These are phyloP conservation scores for Naegleria fowleri DNA, from an alignment of 208 protist species.

Conservation along the genomic window DNA sequence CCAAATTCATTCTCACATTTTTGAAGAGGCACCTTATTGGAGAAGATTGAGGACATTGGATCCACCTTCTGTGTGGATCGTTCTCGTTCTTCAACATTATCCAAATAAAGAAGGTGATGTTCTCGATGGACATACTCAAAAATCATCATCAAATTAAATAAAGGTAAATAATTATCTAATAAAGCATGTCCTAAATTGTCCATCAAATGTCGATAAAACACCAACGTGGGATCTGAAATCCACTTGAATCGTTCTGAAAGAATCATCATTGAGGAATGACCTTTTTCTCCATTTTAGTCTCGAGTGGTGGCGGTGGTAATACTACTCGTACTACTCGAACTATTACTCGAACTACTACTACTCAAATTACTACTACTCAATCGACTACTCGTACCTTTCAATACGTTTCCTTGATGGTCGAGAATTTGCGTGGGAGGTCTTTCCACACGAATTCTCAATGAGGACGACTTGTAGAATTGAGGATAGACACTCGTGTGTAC, in stretches of 20 bases:
- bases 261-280: neutral
- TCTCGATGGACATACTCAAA: neutral
- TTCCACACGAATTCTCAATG: neutral
- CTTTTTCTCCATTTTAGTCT: neutral
- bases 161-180: neutral
- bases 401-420: too few relatives aligned
- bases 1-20: neutral
- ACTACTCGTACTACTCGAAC: too few relatives aligned
- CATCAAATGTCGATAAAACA: neutral
- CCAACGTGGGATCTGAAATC: neutral
- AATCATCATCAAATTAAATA: neutral
- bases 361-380: too few relatives aligned
- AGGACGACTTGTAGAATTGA: too few relatives aligned
- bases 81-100: neutral
- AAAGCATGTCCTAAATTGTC: neutral
- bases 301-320: too few relatives aligned
- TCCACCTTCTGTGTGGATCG: neutral
- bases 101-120: neutral
- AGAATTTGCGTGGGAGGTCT: too few relatives aligned
- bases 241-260: neutral
- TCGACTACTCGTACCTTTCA: too few relatives aligned
- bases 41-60: neutral
- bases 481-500: neutral
- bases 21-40: neutral
- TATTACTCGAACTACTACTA: too few relatives aligned